Evolutionary conservation across 129 eudicot species (phyloP).

Genomic region (Calendula officinalis): DNA sequence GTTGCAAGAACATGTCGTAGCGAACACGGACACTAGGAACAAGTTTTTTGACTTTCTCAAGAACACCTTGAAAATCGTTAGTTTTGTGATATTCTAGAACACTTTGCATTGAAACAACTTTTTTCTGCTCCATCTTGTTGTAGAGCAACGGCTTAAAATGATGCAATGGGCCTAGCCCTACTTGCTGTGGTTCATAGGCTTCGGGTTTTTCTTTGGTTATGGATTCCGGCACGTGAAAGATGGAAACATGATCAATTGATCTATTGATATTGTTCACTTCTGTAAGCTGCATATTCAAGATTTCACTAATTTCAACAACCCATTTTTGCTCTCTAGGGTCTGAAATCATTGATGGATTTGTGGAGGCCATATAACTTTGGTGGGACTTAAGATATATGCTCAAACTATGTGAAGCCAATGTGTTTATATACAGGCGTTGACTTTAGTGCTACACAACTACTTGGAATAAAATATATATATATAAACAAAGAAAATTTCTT

Average conservation of each 20-base stretch:
- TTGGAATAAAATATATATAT: too few relatives aligned
- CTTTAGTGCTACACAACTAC: too few relatives aligned
- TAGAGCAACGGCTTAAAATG: background rate
- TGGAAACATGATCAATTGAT: too few relatives aligned
- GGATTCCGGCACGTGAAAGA: too few relatives aligned
- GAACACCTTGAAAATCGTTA: background rate
- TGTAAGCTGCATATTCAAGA: background rate
- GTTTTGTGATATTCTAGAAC: background rate
- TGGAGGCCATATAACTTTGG: background rate
- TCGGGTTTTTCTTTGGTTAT: too few relatives aligned
- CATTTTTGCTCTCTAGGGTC: background rate
- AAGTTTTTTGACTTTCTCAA: background rate
- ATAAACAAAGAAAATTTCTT: too few relatives aligned
- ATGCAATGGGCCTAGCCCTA: background rate
- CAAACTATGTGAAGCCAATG: too few relatives aligned
- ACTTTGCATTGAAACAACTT: slow-evolving; percentile 25
- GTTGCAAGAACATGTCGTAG: slow-evolving; percentile 29
- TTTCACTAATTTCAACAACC: background rate
- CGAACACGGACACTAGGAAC: slow-evolving; percentile 17
- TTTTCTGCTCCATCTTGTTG: slow-evolving; percentile 31
- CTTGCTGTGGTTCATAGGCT: background rate
- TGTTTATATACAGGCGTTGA: too few relatives aligned
- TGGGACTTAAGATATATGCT: too few relatives aligned
- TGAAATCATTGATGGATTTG: background rate
- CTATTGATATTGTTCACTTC: too few relatives aligned